Conservation (phyloP, 768 basidiomycete species). For the Psilocybe cyanescens region DNA sequence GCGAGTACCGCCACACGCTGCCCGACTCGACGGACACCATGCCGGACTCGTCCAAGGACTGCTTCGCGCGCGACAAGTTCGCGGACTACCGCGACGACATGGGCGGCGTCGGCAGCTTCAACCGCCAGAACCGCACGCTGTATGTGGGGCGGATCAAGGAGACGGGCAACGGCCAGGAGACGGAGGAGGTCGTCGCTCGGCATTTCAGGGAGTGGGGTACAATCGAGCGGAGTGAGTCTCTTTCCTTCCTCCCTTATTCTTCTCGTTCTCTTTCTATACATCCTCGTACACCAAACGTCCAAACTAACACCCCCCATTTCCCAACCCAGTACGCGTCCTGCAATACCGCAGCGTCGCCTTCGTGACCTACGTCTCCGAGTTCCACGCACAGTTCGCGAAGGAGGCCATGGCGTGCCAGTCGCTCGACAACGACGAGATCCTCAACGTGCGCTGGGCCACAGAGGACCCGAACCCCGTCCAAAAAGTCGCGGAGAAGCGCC, state of each 20-base stretch:
- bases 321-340: slow-evolving; percentile 75
- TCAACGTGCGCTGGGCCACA: slow-evolving; percentile 99
- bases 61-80: slow-evolving; percentile 97
- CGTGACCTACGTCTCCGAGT: slow-evolving; percentile 89
- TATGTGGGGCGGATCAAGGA: slow-evolving; percentile 96
- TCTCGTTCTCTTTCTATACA: background rate
- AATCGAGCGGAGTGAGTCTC: slow-evolving; percentile 82
- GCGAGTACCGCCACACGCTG: slow-evolving; percentile 91
- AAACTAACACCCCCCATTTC: background rate
- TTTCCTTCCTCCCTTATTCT: background rate
- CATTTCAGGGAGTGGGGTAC: slow-evolving; percentile 98
- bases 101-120: slow-evolving; percentile 99
- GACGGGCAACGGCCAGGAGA: slow-evolving; percentile 85
- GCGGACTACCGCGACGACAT: slow-evolving; percentile 98
- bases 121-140: slow-evolving; percentile 89
- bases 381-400: slow-evolving; percentile 93
- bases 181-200: slow-evolving; percentile 85
- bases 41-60: slow-evolving; percentile 94
- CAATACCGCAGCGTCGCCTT: slow-evolving; percentile 97
- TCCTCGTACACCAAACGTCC: background rate
- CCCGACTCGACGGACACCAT: slow-evolving; percentile 71
- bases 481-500: slow-evolving; percentile 82
- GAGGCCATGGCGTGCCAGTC: slow-evolving; percentile 99
- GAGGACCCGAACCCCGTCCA: slow-evolving; percentile 96
- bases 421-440: slow-evolving; percentile 94